Base-by-base conservation (phyloP, 78 protist species). In the Monosiga brevicollis region DNA sequence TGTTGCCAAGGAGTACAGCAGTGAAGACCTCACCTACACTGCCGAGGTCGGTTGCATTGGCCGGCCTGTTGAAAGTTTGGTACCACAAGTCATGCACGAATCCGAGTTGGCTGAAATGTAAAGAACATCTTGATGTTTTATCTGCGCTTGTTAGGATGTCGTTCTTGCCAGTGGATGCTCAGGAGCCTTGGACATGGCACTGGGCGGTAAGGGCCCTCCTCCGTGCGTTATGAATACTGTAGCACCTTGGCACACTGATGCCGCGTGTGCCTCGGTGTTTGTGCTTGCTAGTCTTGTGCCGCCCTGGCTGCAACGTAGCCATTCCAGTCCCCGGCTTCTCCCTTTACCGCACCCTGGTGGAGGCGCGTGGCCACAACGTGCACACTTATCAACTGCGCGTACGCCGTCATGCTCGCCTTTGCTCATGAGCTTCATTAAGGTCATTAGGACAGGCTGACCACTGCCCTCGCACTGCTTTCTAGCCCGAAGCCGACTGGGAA, bases 261-360 rank as follows among this genome's bases (percentile, higher is more conserved):
- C 73, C 40, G 36, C 40, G 35, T n/a, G 62, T 78, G 36, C 20
- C 62, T 78, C 24, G 6, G 34, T n/a, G 25, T 78, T 43, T 32
- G 80, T 83, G 36, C 62, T 49, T 49, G 6, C 29, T 15, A 49
- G 62, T 49, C 29, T 49, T 49, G 29, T 20, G 15, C 62, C 62
- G 62, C 62, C 29, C 55, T 41, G 95, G 95, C n/a, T 89, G 93
- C 77, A 94, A 93, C 82, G 80, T 95, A 34, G 88, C 94, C 40
- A 71, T 94, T 11, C 98, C 98, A 34, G 76, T 70, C n/a, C 98
- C 98, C 36, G 96, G 98, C 35, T 95, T 95, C 86, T 78, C 96
- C 2, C 84, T 95, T 37, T 95, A 95, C 91, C 80, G 78, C 20
- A 89, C 94, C 49, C 70, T 91, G 9, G 90, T 87, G 55, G 90